Percentiles rank a stretch among this genome's conserved stretches.
phyloP scores from a whole-genome alignment of 2,329 filamentous ascomycete species.

The Pseudopyricularia cyperi region DNA sequence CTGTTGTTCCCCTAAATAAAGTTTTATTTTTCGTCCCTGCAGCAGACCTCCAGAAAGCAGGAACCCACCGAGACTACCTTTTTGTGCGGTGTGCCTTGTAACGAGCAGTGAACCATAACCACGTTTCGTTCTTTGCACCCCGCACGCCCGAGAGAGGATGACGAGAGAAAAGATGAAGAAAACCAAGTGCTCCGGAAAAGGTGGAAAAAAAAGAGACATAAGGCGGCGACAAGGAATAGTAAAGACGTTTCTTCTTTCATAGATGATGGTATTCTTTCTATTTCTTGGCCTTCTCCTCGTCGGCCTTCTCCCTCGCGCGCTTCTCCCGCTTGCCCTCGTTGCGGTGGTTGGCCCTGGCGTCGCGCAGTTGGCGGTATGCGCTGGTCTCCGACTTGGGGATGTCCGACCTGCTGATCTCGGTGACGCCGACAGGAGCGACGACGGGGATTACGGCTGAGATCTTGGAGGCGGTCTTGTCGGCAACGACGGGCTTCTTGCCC shows the following conservation, averaged over 20 bases:
- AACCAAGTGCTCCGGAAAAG: neutral
- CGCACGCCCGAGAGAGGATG: neutral
- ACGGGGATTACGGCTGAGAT: constrained; percentile 44
- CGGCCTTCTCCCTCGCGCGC: constrained; percentile 77
- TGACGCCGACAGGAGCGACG: constrained; percentile 40
- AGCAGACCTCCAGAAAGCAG: constrained; percentile 9
- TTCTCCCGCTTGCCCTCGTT: constrained; percentile 79
- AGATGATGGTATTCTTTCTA: constrained; percentile 27
- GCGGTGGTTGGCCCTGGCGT: constrained; percentile 72
- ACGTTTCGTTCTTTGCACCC: neutral
- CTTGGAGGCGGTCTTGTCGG: constrained; percentile 61
- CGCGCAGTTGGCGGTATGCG: constrained; percentile 77
- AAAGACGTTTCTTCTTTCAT: constrained; percentile 1
- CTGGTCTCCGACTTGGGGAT: constrained; percentile 68
- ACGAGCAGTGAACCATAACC: neutral
- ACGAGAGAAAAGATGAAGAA: neutral
- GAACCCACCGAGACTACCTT: constrained; percentile 10
- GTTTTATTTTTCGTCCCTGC: constrained; percentile 2
- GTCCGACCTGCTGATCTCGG: constrained; percentile 71
- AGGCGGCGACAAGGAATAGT: neutral
- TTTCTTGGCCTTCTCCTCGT: constrained; percentile 78
- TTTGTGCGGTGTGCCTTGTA: constrained; percentile 6
- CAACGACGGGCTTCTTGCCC: constrained; percentile 83
- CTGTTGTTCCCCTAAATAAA: neutral
- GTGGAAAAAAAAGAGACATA: constrained; percentile 1